Evolutionary conservation across 495 filamentous ascomycete genomes (phyloP).

Genomic region (Chaetomium cochliodes): DNA sequence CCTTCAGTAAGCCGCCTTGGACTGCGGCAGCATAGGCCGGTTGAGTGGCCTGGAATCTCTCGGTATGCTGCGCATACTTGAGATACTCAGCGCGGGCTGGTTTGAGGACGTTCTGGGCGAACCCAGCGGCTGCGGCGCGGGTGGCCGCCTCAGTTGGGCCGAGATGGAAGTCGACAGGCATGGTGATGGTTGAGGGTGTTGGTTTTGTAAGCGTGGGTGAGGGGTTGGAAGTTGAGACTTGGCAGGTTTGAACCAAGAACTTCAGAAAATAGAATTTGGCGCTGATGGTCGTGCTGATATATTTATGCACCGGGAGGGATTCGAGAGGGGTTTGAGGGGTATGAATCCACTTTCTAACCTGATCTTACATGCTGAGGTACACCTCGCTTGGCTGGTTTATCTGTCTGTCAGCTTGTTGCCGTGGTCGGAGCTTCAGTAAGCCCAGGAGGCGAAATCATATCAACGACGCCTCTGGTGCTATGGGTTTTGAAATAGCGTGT

Average conservation of each 20-base stretch:
- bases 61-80: slow-evolving; percentile 30
- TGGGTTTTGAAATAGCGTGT: background rate
- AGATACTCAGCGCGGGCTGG: slow-evolving; percentile 40
- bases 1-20: slow-evolving; percentile 48
- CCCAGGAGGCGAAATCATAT: background rate
- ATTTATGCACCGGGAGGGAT: too few species aligned
- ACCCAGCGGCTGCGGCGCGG: slow-evolving; percentile 34
- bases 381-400: background rate
- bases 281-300: too few species aligned
- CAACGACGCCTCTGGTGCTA: background rate
- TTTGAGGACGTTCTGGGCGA: slow-evolving; percentile 40
- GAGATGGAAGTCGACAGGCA: slow-evolving; percentile 47
- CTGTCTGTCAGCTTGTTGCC: background rate
- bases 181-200: slow-evolving; percentile 15
- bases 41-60: slow-evolving; percentile 48
- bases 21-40: slow-evolving; percentile 47
- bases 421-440: background rate
- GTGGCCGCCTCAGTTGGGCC: slow-evolving; percentile 37
- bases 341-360: background rate
- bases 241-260: background rate
- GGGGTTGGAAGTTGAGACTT: background rate
- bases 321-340: background rate
- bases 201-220: background rate
- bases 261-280: too few species aligned
- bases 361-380: background rate